Evolutionary conservation across 208 protist species (phyloP), one percentile per base, ranked within the genome.

Genomic region (Leishmania turanica): DNA sequence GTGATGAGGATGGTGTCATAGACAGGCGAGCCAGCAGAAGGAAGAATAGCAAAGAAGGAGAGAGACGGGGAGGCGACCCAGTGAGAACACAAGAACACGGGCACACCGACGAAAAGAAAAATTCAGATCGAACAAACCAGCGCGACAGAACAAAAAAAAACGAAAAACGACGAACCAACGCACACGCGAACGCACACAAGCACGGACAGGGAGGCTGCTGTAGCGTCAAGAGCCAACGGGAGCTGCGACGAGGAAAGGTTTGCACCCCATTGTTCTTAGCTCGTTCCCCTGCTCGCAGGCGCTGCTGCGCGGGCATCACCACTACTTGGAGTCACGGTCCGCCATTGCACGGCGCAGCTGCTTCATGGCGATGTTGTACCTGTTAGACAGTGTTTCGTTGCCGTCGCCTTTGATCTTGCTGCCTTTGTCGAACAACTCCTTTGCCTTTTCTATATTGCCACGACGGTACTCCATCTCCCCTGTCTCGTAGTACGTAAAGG

Each of bases 341-440:
- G 87, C 79, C 86, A 95, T 94, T 2, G 70, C 71, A 42, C 89
- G 90, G 81, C 93, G 93, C 73, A 98, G 88, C 80, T 97, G 95
- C 82, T 96, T 96, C 85, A 97, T 91, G 51, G 92, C 95, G 77
- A 96, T 96, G 78, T 80, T 90, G 87, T 96, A 98, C 66, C 95
- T 87, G 79, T 98, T 98, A 58, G 89, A 68, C 27, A 98, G 82
- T 19, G 95, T 98, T 62, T 98, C 95, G 77, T 96, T 97, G 62
- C 93, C 92, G 81, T 97, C 93, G n/a, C 95, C 95, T 60, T 95
- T 96, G 75, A 98, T 85, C 56, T 87, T 91, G 74, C 87, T 88
- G 68, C 95, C 95, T 76, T 93, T 93, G 3, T 91, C 89, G 58
- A 98, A 96, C n/a, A 96, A 78, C 73, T 92, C 81, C 79, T 96